phyloP scores from a whole-genome alignment of 139 green algal genomes.

The Tetradesmus obliquus region DNA sequence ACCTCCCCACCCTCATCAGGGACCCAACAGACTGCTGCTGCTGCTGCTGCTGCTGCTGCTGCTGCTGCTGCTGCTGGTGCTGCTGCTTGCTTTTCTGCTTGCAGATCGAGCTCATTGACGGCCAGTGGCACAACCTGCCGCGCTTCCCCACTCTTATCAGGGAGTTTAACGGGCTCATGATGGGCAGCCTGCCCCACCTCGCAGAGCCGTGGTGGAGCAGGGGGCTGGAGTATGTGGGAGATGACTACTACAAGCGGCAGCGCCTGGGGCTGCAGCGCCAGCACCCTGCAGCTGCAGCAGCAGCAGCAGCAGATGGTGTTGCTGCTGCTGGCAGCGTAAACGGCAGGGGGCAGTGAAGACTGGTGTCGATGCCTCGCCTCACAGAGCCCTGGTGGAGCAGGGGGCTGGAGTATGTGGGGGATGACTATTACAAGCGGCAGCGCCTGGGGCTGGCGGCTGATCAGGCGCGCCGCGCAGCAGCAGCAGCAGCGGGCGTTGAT shows the following conservation, averaged over 20 bases:
- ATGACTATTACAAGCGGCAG: slow-evolving; percentile 8
- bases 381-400: not conserved
- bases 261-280: not conserved
- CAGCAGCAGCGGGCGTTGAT: too few relatives aligned
- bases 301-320: too few relatives aligned
- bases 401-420: not conserved
- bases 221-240: not conserved
- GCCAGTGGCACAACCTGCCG: slow-evolving; percentile 48
- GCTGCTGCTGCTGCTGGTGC: not conserved
- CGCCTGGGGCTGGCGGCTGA: not conserved
- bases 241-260: slow-evolving; percentile 22
- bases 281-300: not conserved
- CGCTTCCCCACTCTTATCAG: slow-evolving; percentile 14
- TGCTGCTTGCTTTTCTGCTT: not conserved
- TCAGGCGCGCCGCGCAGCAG: too few relatives aligned
- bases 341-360: not conserved
- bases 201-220: not conserved
- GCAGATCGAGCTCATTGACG: slow-evolving; percentile 45
- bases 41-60: not conserved
- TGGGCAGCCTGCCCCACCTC: slow-evolving; percentile 36
- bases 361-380: not conserved
- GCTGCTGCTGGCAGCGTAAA: not conserved
- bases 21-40: not conserved
- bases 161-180: slow-evolving; percentile 25
- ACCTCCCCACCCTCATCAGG: not conserved